phyloP scores from a whole-genome alignment of 352 stramenopile species.

The Globisporangium lucens region DNA sequence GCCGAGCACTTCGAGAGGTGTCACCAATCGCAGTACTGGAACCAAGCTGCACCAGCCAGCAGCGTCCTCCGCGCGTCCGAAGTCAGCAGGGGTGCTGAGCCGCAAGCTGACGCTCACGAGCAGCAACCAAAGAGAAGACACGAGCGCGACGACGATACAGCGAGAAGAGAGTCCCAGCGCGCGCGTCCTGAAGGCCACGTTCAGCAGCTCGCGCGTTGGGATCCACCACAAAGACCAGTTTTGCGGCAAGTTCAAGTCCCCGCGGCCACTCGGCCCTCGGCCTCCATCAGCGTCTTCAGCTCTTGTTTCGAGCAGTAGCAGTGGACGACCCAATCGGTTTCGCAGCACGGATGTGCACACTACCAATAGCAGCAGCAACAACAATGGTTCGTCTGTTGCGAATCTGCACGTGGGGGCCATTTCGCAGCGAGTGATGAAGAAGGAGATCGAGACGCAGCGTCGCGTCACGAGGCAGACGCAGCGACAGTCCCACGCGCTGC shows the following conservation, averaged over 20 bases:
- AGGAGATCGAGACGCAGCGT: constrained; percentile 60
- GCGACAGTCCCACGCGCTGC: constrained; percentile 39
- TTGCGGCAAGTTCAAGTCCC: constrained; percentile 14
- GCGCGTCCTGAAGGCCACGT: constrained; percentile 5
- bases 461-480: constrained; percentile 40
- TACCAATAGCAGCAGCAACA: neutral
- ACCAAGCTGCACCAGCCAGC: neutral
- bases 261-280: constrained; percentile 1
- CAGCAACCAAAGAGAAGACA: constrained; percentile 6
- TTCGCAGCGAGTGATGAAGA: constrained; percentile 37
- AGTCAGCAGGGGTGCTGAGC: constrained; percentile 1
- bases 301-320: neutral
- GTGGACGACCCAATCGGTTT: neutral
- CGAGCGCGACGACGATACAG: neutral
- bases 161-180: neutral
- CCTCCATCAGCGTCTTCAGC: constrained; percentile 8
- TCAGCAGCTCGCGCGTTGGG: constrained; percentile 11
- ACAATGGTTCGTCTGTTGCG: neutral
- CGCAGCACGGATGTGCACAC: neutral
- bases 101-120: neutral
- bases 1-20: neutral
- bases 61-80: neutral
- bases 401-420: constrained; percentile 15
- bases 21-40: neutral
- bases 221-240: constrained; percentile 12